These are phyloP conservation scores for Phytopythium mirpurense DNA, from an alignment of 352 stramenopile species.

Conservation along the genomic window DNA sequence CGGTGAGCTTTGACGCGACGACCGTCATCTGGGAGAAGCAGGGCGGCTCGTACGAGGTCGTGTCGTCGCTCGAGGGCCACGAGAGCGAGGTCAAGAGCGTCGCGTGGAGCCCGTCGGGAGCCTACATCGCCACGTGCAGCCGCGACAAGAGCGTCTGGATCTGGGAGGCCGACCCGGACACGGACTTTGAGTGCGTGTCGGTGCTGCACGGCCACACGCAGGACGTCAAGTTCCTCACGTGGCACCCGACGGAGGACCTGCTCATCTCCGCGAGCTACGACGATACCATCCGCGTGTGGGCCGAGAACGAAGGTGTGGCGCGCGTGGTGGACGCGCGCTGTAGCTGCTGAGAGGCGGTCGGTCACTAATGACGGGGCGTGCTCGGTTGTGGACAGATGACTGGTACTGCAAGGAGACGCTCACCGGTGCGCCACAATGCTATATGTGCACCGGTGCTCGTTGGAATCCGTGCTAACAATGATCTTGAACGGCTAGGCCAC, in stretches of 20 bases:
- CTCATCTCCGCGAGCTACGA: constrained; percentile 94
- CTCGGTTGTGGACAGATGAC: constrained; percentile 61
- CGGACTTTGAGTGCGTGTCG: constrained; percentile 97
- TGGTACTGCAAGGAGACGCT: constrained; percentile 96
- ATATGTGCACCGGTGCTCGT: neutral
- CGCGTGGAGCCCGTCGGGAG: constrained; percentile 91
- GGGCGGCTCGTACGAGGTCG: constrained; percentile 87
- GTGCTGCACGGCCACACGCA: constrained; percentile 95
- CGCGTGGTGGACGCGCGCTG: neutral
- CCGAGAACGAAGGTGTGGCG: constrained; percentile 75
- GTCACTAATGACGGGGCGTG: neutral
- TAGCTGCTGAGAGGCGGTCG: neutral
- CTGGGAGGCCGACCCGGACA: constrained; percentile 93
- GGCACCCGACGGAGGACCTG: constrained; percentile 85
- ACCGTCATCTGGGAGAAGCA: constrained; percentile 94
- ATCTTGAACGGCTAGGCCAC: constrained; percentile 42
- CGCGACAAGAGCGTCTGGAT: constrained; percentile 99
- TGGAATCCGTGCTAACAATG: neutral
- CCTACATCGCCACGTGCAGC: constrained; percentile 95
- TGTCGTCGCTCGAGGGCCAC: constrained; percentile 96
- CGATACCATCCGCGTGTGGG: constrained; percentile 95
- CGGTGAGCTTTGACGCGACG: constrained; percentile 95
- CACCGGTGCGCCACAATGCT: constrained; percentile 26
- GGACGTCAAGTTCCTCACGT: constrained; percentile 96
- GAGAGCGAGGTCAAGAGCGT: constrained; percentile 98